Evolutionary conservation across 2,329 filamentous ascomycete species (phyloP).

Genomic region (Fusarium domesticum): DNA sequence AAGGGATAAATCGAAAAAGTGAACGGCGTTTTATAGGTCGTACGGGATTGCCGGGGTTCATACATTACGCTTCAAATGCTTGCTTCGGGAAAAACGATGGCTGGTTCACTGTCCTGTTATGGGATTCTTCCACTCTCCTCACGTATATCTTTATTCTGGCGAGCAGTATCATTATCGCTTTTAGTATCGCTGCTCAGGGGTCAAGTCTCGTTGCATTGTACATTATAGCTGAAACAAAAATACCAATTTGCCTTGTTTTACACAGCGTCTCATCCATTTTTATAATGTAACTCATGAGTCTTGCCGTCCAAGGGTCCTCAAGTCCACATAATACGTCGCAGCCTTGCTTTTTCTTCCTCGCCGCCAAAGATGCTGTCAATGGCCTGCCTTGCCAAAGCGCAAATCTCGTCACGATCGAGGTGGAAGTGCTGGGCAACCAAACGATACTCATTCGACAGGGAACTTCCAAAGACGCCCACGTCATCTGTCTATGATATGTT

Average conservation of each 20-base stretch:
- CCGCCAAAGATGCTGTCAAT: conserved; percentile 66
- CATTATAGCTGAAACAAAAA: not conserved
- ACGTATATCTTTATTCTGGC: not conserved
- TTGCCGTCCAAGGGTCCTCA: not conserved
- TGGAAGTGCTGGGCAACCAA: conserved; percentile 70
- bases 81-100: not conserved
- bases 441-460: conserved; percentile 72
- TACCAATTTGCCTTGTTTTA: not conserved
- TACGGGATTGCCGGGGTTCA: no score
- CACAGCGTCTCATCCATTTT: no score
- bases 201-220: no score
- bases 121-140: not conserved
- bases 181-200: not conserved
- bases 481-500: conserved; percentile 65
- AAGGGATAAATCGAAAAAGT: conserved; percentile 11
- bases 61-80: no score
- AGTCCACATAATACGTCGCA: conserved; percentile 51
- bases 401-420: conserved; percentile 46
- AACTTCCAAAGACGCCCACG: conserved; percentile 75
- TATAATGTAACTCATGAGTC: no score
- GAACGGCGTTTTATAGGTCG: not conserved
- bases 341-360: conserved; percentile 56
- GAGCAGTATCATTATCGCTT: not conserved
- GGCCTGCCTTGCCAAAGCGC: conserved; percentile 56
- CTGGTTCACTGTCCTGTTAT: no score